These are phyloP conservation scores for Flaveria ramosissima DNA, from an alignment of 129 eudicot genomes.

Conservation along the genomic window DNA sequence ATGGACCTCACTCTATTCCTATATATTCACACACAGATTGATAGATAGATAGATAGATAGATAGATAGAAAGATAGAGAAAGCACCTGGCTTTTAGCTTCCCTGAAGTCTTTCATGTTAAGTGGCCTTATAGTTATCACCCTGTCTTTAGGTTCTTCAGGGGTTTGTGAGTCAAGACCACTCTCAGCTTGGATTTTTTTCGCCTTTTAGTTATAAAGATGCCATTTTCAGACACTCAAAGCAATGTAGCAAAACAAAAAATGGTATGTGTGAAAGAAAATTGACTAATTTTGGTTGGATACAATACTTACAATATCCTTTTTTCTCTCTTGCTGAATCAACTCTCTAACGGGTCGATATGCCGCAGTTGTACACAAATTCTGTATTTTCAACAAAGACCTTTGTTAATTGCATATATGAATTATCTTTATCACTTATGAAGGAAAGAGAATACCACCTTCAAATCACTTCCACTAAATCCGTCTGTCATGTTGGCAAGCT, in stretches of 20 bases:
- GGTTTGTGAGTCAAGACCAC: conserved; percentile 25
- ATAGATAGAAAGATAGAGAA: conserved; percentile 14
- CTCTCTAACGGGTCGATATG: conserved; percentile 95
- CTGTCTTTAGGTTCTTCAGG: conserved; percentile 45
- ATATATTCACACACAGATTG: background rate
- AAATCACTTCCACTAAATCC: conserved; percentile 93
- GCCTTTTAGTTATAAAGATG: conserved; percentile 44
- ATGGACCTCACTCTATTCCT: background rate
- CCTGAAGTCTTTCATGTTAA: conserved; percentile 75
- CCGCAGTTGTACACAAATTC: conserved; percentile 96
- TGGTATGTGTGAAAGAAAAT: conserved; percentile 5
- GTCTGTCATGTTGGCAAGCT: conserved; percentile 86
- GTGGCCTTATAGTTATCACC: conserved; percentile 75
- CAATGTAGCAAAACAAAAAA: background rate
- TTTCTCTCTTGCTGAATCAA: conserved; percentile 82
- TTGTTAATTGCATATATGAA: background rate
- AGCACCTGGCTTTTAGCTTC: conserved; percentile 84
- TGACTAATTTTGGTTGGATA: background rate
- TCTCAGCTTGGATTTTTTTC: conserved; percentile 49
- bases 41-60: background rate
- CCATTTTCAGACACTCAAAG: background rate
- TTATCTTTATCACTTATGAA: background rate
- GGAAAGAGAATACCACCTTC: conserved; percentile 49
- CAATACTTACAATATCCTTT: conserved; percentile 63
- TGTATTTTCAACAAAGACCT: conserved; percentile 31